Percentiles rank a stretch among this genome's conserved stretches.
phyloP scores from a whole-genome alignment of 441 rosid species.

The Adansonia grandidieri region DNA sequence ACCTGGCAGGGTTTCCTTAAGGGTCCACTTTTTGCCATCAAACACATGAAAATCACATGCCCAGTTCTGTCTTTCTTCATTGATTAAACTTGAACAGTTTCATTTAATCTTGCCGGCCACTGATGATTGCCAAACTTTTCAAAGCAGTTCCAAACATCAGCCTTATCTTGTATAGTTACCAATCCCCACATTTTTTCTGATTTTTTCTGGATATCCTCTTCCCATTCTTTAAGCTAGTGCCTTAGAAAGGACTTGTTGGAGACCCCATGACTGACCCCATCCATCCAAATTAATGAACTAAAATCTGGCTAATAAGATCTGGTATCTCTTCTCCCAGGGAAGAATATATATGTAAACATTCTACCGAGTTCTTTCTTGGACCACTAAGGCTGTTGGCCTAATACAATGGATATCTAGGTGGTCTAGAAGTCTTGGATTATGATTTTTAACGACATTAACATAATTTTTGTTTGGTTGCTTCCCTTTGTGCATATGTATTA shows the following conservation, averaged over 20 bases:
- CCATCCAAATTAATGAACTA: slow-evolving; percentile 2
- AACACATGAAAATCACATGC: slow-evolving; percentile 36
- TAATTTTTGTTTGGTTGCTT: not conserved
- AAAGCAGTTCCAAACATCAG: slow-evolving; percentile 32
- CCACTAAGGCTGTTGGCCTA: not conserved
- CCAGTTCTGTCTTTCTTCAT: not conserved
- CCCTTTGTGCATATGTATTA: not conserved
- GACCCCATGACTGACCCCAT: slow-evolving; percentile 24
- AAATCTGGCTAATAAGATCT: not conserved
- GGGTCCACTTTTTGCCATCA: slow-evolving; percentile 42
- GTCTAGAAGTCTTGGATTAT: not conserved
- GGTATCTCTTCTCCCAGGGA: not conserved
- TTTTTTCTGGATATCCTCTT: slow-evolving; percentile 22
- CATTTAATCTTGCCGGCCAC: slow-evolving; percentile 26
- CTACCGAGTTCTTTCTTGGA: slow-evolving; percentile 1
- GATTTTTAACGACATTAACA: not conserved
- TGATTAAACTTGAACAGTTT: slow-evolving; percentile 16
- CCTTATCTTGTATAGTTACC: slow-evolving; percentile 25
- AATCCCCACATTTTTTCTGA: slow-evolving; percentile 36
- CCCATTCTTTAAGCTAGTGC: not conserved
- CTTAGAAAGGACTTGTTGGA: not conserved
- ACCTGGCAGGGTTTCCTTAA: not conserved
- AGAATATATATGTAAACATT: not conserved
- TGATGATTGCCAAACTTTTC: slow-evolving; percentile 27
- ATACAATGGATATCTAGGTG: not conserved